A percentile compares a stretch with the other conserved stretches of the same genome.
phyloP scores from a whole-genome alignment of 1,139 yeast genomes.

The Suhomyces panamericanus region DNA sequence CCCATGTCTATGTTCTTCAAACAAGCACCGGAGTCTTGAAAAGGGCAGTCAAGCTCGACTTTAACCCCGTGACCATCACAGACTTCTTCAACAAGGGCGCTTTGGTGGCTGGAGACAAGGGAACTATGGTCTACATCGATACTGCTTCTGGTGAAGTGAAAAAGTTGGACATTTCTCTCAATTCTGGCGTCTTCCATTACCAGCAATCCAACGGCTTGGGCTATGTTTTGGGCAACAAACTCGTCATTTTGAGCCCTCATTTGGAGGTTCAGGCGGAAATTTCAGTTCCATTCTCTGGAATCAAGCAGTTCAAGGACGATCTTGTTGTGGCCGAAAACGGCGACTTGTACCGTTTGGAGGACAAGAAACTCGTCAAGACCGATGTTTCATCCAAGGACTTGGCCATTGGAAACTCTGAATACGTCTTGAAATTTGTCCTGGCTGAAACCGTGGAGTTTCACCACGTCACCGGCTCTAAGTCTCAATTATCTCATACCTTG shows the following conservation, averaged over 20 bases:
- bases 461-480: slow-evolving; percentile 7
- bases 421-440: slow-evolving; percentile 1
- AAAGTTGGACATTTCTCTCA: not conserved
- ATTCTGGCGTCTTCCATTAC: not conserved
- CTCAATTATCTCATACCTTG: slow-evolving; percentile 3
- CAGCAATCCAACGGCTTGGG: slow-evolving; percentile 17
- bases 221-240: slow-evolving; percentile 14
- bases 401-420: slow-evolving; percentile 12
- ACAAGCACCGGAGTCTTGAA: slow-evolving; percentile 22
- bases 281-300: slow-evolving; percentile 3
- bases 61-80: slow-evolving; percentile 16
- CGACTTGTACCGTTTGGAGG: slow-evolving; percentile 19
- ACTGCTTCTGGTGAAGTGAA: slow-evolving; percentile 4
- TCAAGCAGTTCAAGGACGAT: slow-evolving; percentile 23
- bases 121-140: slow-evolving; percentile 13
- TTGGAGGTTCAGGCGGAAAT: slow-evolving; percentile 7
- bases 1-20: slow-evolving; percentile 20
- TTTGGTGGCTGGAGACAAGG: slow-evolving; percentile 20
- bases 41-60: slow-evolving; percentile 14
- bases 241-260: slow-evolving; percentile 12
- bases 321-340: slow-evolving; percentile 21
- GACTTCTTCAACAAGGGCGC: slow-evolving; percentile 22
- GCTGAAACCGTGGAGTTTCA: slow-evolving; percentile 10
- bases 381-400: not conserved
- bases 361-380: slow-evolving; percentile 2